A percentile compares a stretch with the other conserved stretches of the same genome.
Conservation (phyloP, 2,329 filamentous ascomycete species). For the Pseudocercospora ulei region DNA sequence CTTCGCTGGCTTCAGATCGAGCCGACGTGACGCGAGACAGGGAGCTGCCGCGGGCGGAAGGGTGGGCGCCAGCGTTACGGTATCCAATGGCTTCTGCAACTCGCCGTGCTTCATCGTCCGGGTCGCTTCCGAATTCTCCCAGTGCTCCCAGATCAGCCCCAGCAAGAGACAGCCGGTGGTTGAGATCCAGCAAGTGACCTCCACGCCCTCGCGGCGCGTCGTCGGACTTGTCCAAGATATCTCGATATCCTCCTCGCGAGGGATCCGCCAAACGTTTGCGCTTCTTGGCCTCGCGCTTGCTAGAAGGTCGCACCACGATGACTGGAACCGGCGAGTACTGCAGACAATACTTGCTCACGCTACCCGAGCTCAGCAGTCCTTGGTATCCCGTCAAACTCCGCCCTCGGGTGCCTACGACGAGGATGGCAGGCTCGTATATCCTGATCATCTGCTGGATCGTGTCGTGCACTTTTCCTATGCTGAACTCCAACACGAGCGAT, state of each 20-base stretch:
- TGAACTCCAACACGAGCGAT: slow-evolving; percentile 74
- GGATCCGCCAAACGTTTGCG: slow-evolving; percentile 71
- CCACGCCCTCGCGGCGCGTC: slow-evolving; percentile 37
- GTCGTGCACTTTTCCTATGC: slow-evolving; percentile 77
- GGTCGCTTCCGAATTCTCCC: slow-evolving; percentile 28
- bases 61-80: slow-evolving; percentile 11
- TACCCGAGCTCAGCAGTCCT: slow-evolving; percentile 67
- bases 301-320: slow-evolving; percentile 78
- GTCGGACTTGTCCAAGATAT: slow-evolving; percentile 60
- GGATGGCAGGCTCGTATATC: slow-evolving; percentile 81
- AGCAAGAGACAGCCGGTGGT: slow-evolving; percentile 41
- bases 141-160: slow-evolving; percentile 34
- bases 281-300: slow-evolving; percentile 84
- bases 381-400: slow-evolving; percentile 77
- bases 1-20: slow-evolving; percentile 28
- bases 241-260: slow-evolving; percentile 62
- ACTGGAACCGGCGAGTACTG: slow-evolving; percentile 90
- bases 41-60: slow-evolving; percentile 23
- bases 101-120: slow-evolving; percentile 34
- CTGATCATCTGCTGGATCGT: slow-evolving; percentile 88
- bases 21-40: slow-evolving; percentile 28
- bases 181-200: slow-evolving; percentile 46
- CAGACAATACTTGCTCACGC: slow-evolving; percentile 87
- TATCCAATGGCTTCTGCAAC: slow-evolving; percentile 37
- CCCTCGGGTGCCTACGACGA: slow-evolving; percentile 81